Percentiles rank a stretch among this genome's conserved stretches.
phyloP scores from a whole-genome alignment of 306 rosid genomes.

The Malus orientalis region DNA sequence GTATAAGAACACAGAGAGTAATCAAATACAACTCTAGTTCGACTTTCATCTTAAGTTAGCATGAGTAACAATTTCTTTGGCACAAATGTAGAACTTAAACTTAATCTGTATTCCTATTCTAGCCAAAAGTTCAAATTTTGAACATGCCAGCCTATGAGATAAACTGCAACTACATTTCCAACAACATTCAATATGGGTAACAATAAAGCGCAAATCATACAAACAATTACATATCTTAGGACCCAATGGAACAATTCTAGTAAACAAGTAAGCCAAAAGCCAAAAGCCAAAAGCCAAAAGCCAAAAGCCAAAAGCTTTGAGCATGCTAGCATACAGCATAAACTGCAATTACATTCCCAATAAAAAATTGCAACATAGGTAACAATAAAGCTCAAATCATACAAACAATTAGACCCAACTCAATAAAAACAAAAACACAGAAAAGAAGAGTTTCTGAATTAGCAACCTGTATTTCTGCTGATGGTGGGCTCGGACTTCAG shows the following conservation, averaged over 20 bases:
- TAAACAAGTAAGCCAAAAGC: background rate
- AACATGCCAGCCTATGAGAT: background rate
- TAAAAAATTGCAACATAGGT: background rate
- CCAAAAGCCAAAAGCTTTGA: background rate
- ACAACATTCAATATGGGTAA: background rate
- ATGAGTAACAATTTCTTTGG: background rate
- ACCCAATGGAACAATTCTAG: background rate
- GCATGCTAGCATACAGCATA: background rate
- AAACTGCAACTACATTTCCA: background rate
- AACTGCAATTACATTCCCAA: background rate
- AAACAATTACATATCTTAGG: background rate
- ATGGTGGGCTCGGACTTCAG: conserved; percentile 70
- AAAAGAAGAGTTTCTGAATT: background rate
- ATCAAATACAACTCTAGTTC: background rate
- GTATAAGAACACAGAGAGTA: background rate
- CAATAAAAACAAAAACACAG: background rate
- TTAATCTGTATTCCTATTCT: background rate
- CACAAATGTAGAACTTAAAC: background rate
- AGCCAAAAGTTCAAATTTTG: background rate
- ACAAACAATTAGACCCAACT: background rate
- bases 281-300: no score
- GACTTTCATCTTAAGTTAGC: background rate
- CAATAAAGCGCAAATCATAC: background rate
- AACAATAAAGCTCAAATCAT: background rate
- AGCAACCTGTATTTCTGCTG: conserved; percentile 69